phyloP scores from a whole-genome alignment of 345 rosid genomes.

The Cardamine resedifolia region DNA sequence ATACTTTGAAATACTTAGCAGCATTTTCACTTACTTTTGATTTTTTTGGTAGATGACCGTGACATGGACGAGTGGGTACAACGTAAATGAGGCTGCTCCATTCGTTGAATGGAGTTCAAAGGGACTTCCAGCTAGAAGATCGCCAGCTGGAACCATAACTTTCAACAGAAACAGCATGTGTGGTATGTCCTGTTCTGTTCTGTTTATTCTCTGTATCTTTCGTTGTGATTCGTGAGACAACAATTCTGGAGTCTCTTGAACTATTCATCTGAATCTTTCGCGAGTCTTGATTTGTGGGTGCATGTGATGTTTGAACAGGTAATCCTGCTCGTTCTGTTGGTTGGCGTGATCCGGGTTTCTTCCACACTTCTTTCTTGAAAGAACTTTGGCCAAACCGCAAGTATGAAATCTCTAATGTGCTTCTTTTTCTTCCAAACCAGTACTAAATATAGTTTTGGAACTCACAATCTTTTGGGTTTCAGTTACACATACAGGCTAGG shows the following conservation, averaged over 20 bases:
- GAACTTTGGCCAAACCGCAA: conserved; percentile 70
- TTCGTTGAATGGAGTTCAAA: conserved; percentile 70
- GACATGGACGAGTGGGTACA: conserved; percentile 97
- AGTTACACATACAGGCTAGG: conserved; percentile 69
- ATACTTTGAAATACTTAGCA: not conserved
- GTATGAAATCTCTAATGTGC: conserved; percentile 38
- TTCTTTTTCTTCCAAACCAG: not conserved
- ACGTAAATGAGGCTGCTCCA: conserved; percentile 71
- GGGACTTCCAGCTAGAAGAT: conserved; percentile 43
- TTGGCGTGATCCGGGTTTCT: conserved; percentile 89
- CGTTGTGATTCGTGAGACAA: not conserved
- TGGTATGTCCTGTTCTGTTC: conserved; percentile 51
- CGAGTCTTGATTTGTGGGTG: conserved; percentile 13
- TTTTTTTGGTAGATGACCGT: conserved; percentile 69
- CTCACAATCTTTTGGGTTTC: conserved; percentile 18
- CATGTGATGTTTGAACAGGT: conserved; percentile 44
- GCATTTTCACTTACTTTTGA: conserved; percentile 15
- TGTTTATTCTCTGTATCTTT: conserved; percentile 2
- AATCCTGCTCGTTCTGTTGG: conserved; percentile 77
- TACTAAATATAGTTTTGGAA: conserved; percentile 2
- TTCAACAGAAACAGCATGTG: conserved; percentile 79
- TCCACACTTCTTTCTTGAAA: conserved; percentile 73
- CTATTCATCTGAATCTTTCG: conserved; percentile 4
- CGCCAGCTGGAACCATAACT: conserved; percentile 88
- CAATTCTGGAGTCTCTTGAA: not conserved